A percentile compares a stretch with the other conserved stretches of the same genome.
Evolutionary conservation across 306 rosid genomes (phyloP).

Genomic region (Cyamopsis tetragonoloba): DNA sequence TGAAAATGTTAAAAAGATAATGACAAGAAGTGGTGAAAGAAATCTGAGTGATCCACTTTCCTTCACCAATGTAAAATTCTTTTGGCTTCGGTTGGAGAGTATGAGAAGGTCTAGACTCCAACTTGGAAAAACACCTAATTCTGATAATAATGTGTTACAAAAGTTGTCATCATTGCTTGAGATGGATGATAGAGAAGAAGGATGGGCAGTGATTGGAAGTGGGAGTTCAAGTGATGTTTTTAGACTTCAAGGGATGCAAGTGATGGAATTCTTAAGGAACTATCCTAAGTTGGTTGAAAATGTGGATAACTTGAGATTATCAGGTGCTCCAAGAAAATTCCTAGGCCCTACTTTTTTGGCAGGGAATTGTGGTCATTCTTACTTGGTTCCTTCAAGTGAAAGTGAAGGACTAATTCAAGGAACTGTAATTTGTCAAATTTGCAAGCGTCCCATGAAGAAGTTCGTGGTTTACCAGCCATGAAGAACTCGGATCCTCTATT

Average conservation of each 20-base stretch:
- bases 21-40: conserved; percentile 4
- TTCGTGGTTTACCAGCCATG: conserved; percentile 33
- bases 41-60: conserved; percentile 28
- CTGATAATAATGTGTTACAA: conserved; percentile 29
- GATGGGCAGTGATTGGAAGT: conserved; percentile 56
- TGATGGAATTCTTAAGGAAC: conserved; percentile 33
- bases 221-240: conserved; percentile 36
- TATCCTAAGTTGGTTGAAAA: conserved; percentile 27
- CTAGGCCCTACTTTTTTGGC: conserved; percentile 20
- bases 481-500: too few species aligned
- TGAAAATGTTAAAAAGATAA: conserved; percentile 21
- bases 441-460: conserved; percentile 50
- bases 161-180: conserved; percentile 46
- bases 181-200: conserved; percentile 27
- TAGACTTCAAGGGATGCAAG: conserved; percentile 38
- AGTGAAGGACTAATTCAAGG: conserved; percentile 22
- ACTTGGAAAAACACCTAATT: conserved; percentile 19
- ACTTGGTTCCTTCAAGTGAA: conserved; percentile 25
- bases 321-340: conserved; percentile 30
- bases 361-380: conserved; percentile 42
- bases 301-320: conserved; percentile 29
- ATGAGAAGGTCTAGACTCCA: conserved; percentile 48
- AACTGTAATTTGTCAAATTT: conserved; percentile 39
- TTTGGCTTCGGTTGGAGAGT: conserved; percentile 63
- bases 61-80: conserved; percentile 25